Base-by-base conservation (phyloP, 202 grass and related monocot genomes). In the Brachypodium distachyon region DNA sequence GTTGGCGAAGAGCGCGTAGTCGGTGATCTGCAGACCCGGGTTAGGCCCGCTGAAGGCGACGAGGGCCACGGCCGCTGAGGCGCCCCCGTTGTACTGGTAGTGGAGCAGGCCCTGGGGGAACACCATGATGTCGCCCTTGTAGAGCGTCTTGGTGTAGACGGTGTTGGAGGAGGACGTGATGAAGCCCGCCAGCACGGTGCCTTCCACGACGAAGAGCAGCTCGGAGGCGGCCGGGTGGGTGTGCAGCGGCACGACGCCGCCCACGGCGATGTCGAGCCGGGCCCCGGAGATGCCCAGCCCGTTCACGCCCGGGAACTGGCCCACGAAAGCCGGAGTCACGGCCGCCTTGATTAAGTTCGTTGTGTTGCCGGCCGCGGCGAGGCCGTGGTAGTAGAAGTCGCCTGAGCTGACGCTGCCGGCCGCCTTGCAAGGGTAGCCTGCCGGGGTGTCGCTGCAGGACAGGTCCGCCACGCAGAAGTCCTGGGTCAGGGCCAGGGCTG, bases 91-190 rank as follows among this genome's bases (percentile, higher is more conserved):
- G 39, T 81, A 71, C 77, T 86, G 92, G 53, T 50, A 91, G 89
- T 94, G 92, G 3, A 82, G 67, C 28, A 84, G 80, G 0, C 83
- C 92, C 70, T 79, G 66, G 6, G 92, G 92, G 77, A 91, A 91
- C 67, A 91, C 16, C 76, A 82, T 82, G 46, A 72, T 16, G 6
- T 91, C 85, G 3, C 85, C 85, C 61, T 68, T 76, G 0, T 0
- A 1, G 23, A 94, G 39, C 18, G 52, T 77, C 56, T 53, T 78
- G 27, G 60, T 65, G 76, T 82, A 94, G 6, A 52, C 72, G 0
- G 1, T 9, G 34, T 94, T 94, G 46, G 79, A 7, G 0, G 38
- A 34, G 26, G 82, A 69, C 59, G 72, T 56, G 79, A 94, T 43
- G 82, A 91, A 88, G 34, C 91, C 91, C 40, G 47, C 85, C 19